These are phyloP conservation scores for Tuber umbilicatum DNA, from an alignment of 495 filamentous ascomycete genomes.

Conservation along the genomic window DNA sequence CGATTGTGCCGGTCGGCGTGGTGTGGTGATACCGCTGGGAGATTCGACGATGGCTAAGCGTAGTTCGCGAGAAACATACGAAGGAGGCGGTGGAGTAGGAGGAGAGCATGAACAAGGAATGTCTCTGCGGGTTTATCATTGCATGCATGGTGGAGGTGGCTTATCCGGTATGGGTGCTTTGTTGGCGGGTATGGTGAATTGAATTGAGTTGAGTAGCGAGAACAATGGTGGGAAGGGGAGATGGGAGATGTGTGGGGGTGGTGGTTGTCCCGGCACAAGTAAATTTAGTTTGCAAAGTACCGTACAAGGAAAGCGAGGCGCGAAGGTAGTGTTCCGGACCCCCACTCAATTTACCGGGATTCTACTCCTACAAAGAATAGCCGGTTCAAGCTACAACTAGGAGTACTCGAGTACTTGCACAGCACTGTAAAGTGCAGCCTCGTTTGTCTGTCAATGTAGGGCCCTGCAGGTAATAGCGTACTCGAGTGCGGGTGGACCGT, in stretches of 20 bases:
- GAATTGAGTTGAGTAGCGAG: not conserved
- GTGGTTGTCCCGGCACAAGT: not conserved
- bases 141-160: not conserved
- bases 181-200: not conserved
- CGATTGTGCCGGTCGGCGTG: conserved; percentile 17
- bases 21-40: not conserved
- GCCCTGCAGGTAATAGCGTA: not conserved
- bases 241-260: not conserved
- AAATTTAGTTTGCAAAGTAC: not conserved
- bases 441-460: not conserved
- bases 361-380: not conserved
- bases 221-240: not conserved
- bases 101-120: not conserved
- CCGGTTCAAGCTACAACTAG: not conserved
- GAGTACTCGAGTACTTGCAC: too few species aligned
- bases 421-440: too few species aligned
- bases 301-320: not conserved
- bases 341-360: not conserved
- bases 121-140: not conserved
- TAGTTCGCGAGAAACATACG: not conserved
- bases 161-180: not conserved
- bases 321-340: not conserved
- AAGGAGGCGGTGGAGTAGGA: not conserved
- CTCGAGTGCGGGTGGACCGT: too few species aligned
- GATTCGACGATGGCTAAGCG: not conserved